These are phyloP conservation scores for Nemania sp. DNA, from an alignment of 2,329 filamentous ascomycete species.

Conservation along the genomic window DNA sequence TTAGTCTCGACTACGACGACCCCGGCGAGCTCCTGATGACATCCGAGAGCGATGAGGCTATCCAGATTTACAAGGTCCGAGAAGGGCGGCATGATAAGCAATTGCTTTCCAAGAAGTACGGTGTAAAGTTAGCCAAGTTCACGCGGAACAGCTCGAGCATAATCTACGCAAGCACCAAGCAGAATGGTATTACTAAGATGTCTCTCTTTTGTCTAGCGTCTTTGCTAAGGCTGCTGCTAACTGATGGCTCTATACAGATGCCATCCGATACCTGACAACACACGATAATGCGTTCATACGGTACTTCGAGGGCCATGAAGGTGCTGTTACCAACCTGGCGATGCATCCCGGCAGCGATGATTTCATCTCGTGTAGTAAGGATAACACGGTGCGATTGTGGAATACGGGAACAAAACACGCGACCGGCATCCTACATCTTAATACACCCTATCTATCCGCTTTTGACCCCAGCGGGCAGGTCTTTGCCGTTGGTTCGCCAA, in stretches of 20 bases:
- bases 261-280: constrained; percentile 85
- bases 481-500: constrained; percentile 88
- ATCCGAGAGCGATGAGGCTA: constrained; percentile 91
- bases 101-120: constrained; percentile 95
- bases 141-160: constrained; percentile 92
- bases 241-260: constrained; percentile 64
- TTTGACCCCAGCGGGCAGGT: constrained; percentile 94
- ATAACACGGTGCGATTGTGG: constrained; percentile 94
- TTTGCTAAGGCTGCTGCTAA: constrained; percentile 3
- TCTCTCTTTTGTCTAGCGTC: neutral
- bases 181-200: constrained; percentile 72
- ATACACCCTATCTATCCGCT: constrained; percentile 83
- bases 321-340: constrained; percentile 82
- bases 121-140: constrained; percentile 92
- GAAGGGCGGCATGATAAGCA: constrained; percentile 91
- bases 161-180: constrained; percentile 94
- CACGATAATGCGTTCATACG: constrained; percentile 97
- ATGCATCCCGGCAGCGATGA: constrained; percentile 89
- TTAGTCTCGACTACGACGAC: constrained; percentile 97
- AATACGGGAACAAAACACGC: constrained; percentile 83
- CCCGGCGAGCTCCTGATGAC: constrained; percentile 92
- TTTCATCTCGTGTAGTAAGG: constrained; percentile 91
- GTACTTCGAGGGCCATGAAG: constrained; percentile 93
- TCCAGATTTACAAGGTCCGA: constrained; percentile 94
- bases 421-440: constrained; percentile 83